phyloP scores from a whole-genome alignment of 139 green algal genomes.

The Yamagishiella unicocca region DNA sequence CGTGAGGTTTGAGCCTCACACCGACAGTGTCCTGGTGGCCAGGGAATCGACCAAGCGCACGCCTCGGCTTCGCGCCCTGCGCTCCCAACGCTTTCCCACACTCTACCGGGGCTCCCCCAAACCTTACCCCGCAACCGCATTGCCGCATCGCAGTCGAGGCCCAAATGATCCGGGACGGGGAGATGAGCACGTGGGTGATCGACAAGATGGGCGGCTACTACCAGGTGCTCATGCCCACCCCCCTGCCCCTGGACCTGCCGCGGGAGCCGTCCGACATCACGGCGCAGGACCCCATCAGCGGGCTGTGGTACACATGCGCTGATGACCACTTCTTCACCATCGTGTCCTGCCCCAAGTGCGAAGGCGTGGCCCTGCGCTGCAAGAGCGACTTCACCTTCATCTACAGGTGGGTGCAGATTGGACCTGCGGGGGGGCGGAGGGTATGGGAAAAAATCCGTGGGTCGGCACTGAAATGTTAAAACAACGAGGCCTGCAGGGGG shows the following conservation, averaged over 20 bases:
- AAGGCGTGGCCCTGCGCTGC: constrained; percentile 43
- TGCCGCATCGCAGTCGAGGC: too few relatives aligned
- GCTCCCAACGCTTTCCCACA: too few relatives aligned
- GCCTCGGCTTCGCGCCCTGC: too few relatives aligned
- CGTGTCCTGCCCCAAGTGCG: constrained; percentile 39
- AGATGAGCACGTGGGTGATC: constrained; percentile 64
- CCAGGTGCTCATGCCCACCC: constrained; percentile 12
- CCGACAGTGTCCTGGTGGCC: too few relatives aligned
- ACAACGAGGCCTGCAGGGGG: too few relatives aligned
- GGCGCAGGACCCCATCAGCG: background rate
- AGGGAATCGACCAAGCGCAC: too few relatives aligned
- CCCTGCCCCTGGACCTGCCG: background rate
- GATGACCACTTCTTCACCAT: constrained; percentile 57
- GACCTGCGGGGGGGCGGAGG: too few relatives aligned
- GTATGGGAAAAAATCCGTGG: too few relatives aligned
- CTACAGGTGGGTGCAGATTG: constrained; percentile 59
- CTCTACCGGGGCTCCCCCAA: too few relatives aligned
- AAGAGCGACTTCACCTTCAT: constrained; percentile 55
- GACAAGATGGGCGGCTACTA: constrained; percentile 63
- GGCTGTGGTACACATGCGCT: constrained; percentile 52
- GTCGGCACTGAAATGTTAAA: too few relatives aligned
- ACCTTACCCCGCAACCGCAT: too few relatives aligned
- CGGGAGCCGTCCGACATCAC: background rate
- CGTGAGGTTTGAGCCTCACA: too few relatives aligned
- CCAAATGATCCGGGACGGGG: background rate